Base-by-base conservation (phyloP, 164 flowering plant genomes). In the Vitis cinerea region DNA sequence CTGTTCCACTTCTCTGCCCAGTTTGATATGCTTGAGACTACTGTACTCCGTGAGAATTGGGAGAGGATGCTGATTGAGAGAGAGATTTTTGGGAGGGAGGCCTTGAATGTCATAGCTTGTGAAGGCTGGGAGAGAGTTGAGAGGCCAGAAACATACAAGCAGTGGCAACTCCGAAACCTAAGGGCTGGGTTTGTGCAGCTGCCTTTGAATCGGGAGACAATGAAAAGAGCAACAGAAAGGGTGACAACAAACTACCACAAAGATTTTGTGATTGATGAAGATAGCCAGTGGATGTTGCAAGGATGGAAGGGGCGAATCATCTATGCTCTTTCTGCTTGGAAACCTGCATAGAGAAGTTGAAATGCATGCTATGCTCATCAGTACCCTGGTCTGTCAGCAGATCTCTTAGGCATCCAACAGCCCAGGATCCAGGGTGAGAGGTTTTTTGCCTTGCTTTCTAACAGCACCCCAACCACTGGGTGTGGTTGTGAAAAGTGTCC, bases 111-210 rank as follows among this genome's bases (percentile, higher is more conserved):
- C 59, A 81, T 92, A 63, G 88, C 95, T 55, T 92, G 97, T 71
- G 97, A 92, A 71, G 95, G 93, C 8, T 81, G 83, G 74, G 97
- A 92, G 78, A 81, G 93, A 81, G 86, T 88, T 55, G 97, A 88
- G 82, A 84, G 95, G 78, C 97, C 97, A n/a, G 95, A 92, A 74
- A 86, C 92, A 17, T 92, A 87, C 80, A 92, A 88, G 73, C 95
- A 92, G 71, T 92, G 95, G 93, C 93, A 87, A 65, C 74, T 85
- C 10, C 80, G 93, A 9, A 78, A 59, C 29, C 19, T 78, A 67
- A 83, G 97, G 74, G 89, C 92, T 48, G 95, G 97, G 37, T 87
- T 92, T 59, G 61, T 53, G 75, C 93, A 87, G 75, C 75, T 85
- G 47, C 92, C 90, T 16, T 72, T 92, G 55, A 79, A 86, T 52